These are phyloP conservation scores for Scutellospora calospora DNA, from an alignment of 371 early-diverging fungal species.

Conservation along the genomic window DNA sequence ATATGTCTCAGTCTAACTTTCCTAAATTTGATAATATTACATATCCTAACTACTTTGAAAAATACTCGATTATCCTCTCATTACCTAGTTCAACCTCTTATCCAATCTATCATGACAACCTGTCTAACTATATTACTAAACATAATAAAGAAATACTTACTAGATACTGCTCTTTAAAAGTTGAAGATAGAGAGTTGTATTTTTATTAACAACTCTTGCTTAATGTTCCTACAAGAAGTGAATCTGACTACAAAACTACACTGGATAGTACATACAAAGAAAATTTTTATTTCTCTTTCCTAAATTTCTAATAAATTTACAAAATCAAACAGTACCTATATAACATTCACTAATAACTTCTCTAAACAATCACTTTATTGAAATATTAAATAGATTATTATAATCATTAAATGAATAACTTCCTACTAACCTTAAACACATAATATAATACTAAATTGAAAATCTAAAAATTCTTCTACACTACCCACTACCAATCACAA, in stretches of 20 bases:
- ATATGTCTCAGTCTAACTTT: neutral
- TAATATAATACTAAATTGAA: neutral
- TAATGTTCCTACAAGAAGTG: neutral
- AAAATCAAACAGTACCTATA: neutral
- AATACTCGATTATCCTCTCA: neutral
- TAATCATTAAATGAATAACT: neutral
- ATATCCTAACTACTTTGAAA: neutral
- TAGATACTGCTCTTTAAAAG: neutral
- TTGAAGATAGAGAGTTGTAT: neutral
- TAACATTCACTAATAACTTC: neutral
- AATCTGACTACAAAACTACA: neutral
- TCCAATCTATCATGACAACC: neutral
- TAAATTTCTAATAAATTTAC: neutral
- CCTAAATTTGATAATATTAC: neutral
- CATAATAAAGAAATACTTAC: neutral
- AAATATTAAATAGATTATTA: conserved; percentile 6
- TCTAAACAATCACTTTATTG: neutral
- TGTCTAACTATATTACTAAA: neutral
- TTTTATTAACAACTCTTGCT: neutral
- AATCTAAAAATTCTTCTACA: neutral
- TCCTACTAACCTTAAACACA: neutral
- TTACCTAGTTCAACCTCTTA: neutral
- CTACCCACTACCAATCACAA: neutral
- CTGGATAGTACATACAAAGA: neutral
- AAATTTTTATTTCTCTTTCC: neutral